These are phyloP conservation scores for Henckelia pumila DNA, from an alignment of 257 asterid genomes.

Conservation along the genomic window DNA sequence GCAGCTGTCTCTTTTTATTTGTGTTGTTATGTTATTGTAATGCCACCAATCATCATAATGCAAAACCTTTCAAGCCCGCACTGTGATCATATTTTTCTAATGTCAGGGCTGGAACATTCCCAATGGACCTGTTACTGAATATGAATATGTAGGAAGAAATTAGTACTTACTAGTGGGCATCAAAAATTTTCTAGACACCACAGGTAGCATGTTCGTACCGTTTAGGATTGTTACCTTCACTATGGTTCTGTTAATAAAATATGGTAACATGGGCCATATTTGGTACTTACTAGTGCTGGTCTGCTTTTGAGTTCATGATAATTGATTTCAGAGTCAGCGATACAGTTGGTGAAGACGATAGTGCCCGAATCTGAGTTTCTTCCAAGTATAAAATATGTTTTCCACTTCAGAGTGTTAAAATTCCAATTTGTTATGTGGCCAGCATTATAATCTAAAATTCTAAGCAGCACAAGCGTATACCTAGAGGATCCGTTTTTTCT, in stretches of 20 bases:
- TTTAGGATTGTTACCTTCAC: no score
- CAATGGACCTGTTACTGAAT: no score
- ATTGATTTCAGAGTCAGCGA: slow-evolving; percentile 7
- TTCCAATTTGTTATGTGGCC: slow-evolving; percentile 5
- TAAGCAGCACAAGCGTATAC: background rate
- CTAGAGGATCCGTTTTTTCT: background rate
- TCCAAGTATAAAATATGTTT: background rate
- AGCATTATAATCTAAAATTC: slow-evolving; percentile 3
- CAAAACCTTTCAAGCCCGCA: no score
- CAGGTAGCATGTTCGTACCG: no score
- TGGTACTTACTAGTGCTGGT: slow-evolving; percentile 11
- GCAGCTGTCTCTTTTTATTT: slow-evolving; percentile 13
- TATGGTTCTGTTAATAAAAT: no score
- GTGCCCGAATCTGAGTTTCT: slow-evolving; percentile 6
- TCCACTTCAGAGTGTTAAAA: slow-evolving; percentile 7
- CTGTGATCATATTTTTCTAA: no score
- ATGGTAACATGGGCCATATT: background rate
- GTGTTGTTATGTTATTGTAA: background rate
- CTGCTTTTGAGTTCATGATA: slow-evolving; percentile 2
- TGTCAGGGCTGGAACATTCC: no score
- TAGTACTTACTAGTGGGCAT: no score
- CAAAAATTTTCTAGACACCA: no score
- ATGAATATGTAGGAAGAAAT: no score
- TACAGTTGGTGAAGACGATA: background rate
- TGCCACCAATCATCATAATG: background rate